phyloP scores from a whole-genome alignment of 768 basidiomycete species.

The Tubosaeta sp. region DNA sequence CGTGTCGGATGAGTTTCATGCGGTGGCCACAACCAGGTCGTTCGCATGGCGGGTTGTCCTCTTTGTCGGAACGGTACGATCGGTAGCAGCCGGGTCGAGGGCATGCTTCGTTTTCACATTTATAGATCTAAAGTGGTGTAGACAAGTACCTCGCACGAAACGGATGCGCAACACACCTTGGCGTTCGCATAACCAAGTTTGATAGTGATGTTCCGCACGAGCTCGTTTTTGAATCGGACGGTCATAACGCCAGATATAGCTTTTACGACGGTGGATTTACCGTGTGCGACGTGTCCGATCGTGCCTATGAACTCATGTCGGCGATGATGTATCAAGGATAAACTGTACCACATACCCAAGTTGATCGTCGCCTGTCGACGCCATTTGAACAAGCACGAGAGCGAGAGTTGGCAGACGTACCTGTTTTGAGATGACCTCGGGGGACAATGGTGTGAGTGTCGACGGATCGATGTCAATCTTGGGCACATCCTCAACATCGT shows the following conservation, averaged over 20 bases:
- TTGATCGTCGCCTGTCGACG: conserved; percentile 85
- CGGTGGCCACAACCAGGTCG: conserved; percentile 84
- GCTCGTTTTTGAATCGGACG: conserved; percentile 98
- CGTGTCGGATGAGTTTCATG: conserved; percentile 92
- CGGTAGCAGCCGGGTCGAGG: conserved; percentile 92
- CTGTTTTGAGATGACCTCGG: conserved; percentile 89
- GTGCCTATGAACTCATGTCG: conserved; percentile 59
- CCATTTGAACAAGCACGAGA: not conserved
- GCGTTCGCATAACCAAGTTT: conserved; percentile 99
- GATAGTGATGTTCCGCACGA: conserved; percentile 98
- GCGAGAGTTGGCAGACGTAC: conserved; percentile 37
- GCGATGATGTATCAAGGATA: not conserved
- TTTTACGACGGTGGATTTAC: conserved; percentile 95
- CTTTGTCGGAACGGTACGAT: conserved; percentile 91
- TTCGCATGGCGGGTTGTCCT: conserved; percentile 91
- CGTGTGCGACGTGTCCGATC: conserved; percentile 98
- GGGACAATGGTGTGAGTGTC: conserved; percentile 82
- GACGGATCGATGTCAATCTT: conserved; percentile 75
- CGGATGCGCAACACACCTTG: conserved; percentile 59
- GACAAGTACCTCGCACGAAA: conserved; percentile 1
- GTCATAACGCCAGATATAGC: conserved; percentile 99
- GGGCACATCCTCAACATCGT: conserved; percentile 49
- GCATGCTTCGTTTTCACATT: conserved; percentile 92
- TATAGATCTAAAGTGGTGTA: conserved; percentile 73
- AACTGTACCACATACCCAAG: conserved; percentile 50